Percentiles rank a stretch among this genome's conserved stretches.
These are phyloP conservation scores for Apiotrichum porosum DNA, from an alignment of 1,284 basidiomycete genomes.

Conservation along the genomic window DNA sequence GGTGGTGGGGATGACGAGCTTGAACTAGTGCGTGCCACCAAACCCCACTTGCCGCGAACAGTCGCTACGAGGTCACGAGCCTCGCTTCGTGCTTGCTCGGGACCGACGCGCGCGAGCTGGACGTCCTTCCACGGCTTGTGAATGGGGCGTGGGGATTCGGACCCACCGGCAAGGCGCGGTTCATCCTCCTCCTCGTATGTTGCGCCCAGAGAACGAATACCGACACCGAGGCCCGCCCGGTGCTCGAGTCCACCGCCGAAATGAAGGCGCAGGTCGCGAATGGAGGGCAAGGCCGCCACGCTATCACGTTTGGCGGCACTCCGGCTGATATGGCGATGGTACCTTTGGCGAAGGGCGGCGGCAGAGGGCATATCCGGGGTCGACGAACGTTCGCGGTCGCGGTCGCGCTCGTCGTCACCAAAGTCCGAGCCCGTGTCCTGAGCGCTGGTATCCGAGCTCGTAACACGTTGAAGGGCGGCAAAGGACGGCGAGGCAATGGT, in stretches of 20 bases:
- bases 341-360: slow-evolving; percentile 11
- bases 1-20: slow-evolving; percentile 9
- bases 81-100: slow-evolving; percentile 27
- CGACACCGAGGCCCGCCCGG: slow-evolving; percentile 33
- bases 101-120: slow-evolving; percentile 28
- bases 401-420: too few relatives aligned
- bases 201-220: slow-evolving; percentile 22
- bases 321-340: slow-evolving; percentile 37
- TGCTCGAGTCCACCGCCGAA: slow-evolving; percentile 39
- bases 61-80: slow-evolving; percentile 16
- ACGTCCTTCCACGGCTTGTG: slow-evolving; percentile 42
- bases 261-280: slow-evolving; percentile 44
- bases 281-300: slow-evolving; percentile 45
- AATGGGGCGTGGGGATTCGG: neutral
- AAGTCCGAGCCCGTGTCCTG: too few relatives aligned
- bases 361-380: too few relatives aligned
- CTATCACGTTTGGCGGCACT: slow-evolving; percentile 45
- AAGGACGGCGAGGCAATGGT: too few relatives aligned
- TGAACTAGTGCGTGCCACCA: too few relatives aligned
- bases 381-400: too few relatives aligned
- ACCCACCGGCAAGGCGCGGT: neutral
- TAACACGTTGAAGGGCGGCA: too few relatives aligned
- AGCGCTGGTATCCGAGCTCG: too few relatives aligned
- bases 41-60: slow-evolving; percentile 4
- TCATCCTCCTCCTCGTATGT: slow-evolving; percentile 31